Base-by-base conservation (phyloP, 768 basidiomycete species). In the Termitomyces sp. region DNA sequence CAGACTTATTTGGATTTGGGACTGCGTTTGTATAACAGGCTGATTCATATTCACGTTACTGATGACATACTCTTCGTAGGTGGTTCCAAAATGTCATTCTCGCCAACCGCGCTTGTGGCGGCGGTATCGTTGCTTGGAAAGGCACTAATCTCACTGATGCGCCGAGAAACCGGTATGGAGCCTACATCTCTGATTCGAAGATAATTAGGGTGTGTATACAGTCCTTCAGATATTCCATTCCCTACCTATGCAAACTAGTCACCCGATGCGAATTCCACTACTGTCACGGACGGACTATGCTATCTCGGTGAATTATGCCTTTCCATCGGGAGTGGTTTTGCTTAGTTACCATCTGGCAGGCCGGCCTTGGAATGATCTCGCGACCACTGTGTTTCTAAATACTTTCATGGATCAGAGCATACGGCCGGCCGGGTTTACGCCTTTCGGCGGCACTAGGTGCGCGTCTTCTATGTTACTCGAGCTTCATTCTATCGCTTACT, bases 91-190 rank as follows among this genome's bases (percentile, higher is more conserved):
- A 78, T 19, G 68, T 79, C 14, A 77, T 76, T 19, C 71, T 88
- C 2, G 84, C 85, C 3, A 84, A 81, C 53, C 78, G 86, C 19
- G 85, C 74, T 0, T 85, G 83, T 55, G 85, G 85, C 0, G 86
- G 86, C 2, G 84, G 83, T 0, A 74, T 87, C 16, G 78, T 78
- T 10, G 86, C 85, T 0, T 87, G 85, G 85, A 78, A 77, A 53
- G 84, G 85, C 3, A 79, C 76, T 3, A 80, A 83, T 63, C 68
- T 78, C 39, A 78, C 78, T 0, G 75, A 79, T 61, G 77, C 77
- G 16, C 80, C 73, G 8, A 72, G 71, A 1, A 79, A 82, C 56
- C 73, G 74, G 6, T 82, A 82, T 56, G 83, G 82, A 2, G 80
- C 80, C 7, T 85, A 82, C 63, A 78, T 86, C 11, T 65, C 77